Base-by-base conservation (phyloP, 768 basidiomycete species). In the Boletus rubroflammeus region DNA sequence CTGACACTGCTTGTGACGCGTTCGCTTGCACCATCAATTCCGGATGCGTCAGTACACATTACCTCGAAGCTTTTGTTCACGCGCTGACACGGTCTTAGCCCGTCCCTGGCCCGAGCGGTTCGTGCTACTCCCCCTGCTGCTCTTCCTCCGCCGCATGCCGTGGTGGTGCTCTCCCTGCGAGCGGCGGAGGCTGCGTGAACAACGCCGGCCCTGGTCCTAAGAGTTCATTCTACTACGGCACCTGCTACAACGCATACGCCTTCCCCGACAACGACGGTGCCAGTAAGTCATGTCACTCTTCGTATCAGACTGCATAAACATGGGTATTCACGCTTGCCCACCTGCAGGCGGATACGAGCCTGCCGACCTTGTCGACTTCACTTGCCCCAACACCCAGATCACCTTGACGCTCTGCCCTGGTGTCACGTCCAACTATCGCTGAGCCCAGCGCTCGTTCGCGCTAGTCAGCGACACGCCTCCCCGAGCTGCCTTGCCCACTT, bases 231-330 rank as follows among this genome's bases (percentile, higher is more conserved):
- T 71, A 67, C 53, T 60, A 71, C 21, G 3, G 28, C 26, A 57
- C 56, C 5, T 71, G 67, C 53, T 55, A 47, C 55, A 69, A 71
- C 21, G 67, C 69, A 29, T 71, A 71, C 10, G 67, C 67, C 23
- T 69, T 69, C 63, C 67, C 67, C 21, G 69, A 69, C 55, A 69
- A 69, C 36, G 69, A 71, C 17, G 69, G 69, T 19, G 35, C 67
- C 3, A 0, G 67, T 71, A 47, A 48, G 65, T 57, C 28, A 7
- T 6, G 3, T 34, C 15, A 6, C 32, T 36, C 13, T 21, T 25
- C 6, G n/a, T 21, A 15, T 40, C 14, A 1, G 2, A 19, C 10
- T 29, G n/a, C 36, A 15, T 35, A 6, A 19, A 19, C 14, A 6
- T 2, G 21, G 35, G 5, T 46, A n/a, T 17, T 66, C 10, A 66